Evolutionary conservation across 1,139 yeast genomes (phyloP).

Genomic region (Ogataea hybrid): DNA sequence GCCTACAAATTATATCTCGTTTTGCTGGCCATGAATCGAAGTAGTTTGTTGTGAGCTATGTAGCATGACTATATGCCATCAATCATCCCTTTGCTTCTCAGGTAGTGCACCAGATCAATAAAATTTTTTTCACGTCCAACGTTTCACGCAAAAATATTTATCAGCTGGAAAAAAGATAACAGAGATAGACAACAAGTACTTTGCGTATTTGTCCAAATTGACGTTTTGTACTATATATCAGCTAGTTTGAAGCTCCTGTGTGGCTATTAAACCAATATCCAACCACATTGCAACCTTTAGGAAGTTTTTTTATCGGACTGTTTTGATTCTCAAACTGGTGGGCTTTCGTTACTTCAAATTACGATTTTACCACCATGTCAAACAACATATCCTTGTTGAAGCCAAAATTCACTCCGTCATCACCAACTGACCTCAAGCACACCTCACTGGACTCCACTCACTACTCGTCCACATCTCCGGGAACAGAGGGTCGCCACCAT

Average conservation of each 20-base stretch:
- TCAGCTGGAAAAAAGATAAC: slow-evolving; percentile 11
- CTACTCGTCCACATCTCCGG: slow-evolving; percentile 7
- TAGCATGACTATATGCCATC: neutral
- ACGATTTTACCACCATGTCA: slow-evolving; percentile 7
- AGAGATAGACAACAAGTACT: slow-evolving; percentile 11
- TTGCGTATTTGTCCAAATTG: slow-evolving; percentile 2
- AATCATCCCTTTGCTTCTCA: neutral
- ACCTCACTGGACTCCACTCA: slow-evolving; percentile 3
- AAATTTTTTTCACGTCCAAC: slow-evolving; percentile 12
- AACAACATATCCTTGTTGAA: slow-evolving; percentile 10
- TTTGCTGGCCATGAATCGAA: neutral
- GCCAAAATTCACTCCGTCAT: slow-evolving; percentile 7
- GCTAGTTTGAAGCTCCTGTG: neutral
- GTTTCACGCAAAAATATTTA: slow-evolving; percentile 11
- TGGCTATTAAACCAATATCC: neutral
- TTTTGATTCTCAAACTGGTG: slow-evolving; percentile 3
- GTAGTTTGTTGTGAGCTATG: neutral
- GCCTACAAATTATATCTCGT: neutral
- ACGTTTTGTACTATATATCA: slow-evolving; percentile 1
- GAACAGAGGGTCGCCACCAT: slow-evolving; percentile 8
- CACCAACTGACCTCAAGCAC: slow-evolving; percentile 10
- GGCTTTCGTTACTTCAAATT: slow-evolving; percentile 4
- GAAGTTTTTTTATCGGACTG: neutral
- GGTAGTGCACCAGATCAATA: slow-evolving; percentile 7
- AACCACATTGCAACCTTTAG: neutral